phyloP scores from a whole-genome alignment of 2,329 filamentous ascomycete species.

The Phyllosticta citribraziliensis region DNA sequence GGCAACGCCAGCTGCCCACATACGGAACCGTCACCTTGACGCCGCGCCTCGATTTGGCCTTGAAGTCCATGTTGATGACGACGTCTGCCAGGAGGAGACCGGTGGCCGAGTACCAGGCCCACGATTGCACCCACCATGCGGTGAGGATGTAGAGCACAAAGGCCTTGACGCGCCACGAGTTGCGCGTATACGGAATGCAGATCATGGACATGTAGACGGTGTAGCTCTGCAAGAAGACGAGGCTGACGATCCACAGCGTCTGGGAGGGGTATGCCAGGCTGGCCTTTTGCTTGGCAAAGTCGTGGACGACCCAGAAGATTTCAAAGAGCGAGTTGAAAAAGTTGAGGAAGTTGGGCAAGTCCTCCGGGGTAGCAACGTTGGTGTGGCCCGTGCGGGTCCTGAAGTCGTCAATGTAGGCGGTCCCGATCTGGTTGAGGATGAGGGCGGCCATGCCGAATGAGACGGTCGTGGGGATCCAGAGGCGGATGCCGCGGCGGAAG shows the following conservation, averaged over 20 bases:
- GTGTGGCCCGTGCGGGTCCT: constrained; percentile 27
- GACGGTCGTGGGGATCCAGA: constrained; percentile 33
- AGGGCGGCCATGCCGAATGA: constrained; percentile 31
- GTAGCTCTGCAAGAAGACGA: constrained; percentile 38
- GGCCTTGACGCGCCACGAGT: constrained; percentile 32
- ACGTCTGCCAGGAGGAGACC: constrained; percentile 40
- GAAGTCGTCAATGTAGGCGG: constrained; percentile 30
- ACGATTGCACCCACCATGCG: constrained; percentile 39
- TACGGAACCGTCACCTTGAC: constrained; percentile 10
- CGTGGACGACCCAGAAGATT: constrained; percentile 35
- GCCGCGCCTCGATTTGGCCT: constrained; percentile 13
- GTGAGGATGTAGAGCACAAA: constrained; percentile 32
- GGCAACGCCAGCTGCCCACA: neutral
- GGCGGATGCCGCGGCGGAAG: constrained; percentile 33
- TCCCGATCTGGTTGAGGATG: constrained; percentile 24
- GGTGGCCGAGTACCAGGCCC: constrained; percentile 38
- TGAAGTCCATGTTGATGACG: constrained; percentile 33
- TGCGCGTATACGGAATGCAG: constrained; percentile 35
- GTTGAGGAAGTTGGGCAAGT: constrained; percentile 29
- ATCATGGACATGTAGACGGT: constrained; percentile 41
- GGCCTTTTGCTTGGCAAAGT: constrained; percentile 30
- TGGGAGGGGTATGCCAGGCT: constrained; percentile 34
- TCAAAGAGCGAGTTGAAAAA: constrained; percentile 40
- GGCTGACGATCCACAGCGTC: constrained; percentile 37
- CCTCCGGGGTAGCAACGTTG: constrained; percentile 25